Percentiles rank a stretch among this genome's conserved stretches.
phyloP scores from a whole-genome alignment of 2,329 filamentous ascomycete genomes.

The Zasmidium citrigriseum region DNA sequence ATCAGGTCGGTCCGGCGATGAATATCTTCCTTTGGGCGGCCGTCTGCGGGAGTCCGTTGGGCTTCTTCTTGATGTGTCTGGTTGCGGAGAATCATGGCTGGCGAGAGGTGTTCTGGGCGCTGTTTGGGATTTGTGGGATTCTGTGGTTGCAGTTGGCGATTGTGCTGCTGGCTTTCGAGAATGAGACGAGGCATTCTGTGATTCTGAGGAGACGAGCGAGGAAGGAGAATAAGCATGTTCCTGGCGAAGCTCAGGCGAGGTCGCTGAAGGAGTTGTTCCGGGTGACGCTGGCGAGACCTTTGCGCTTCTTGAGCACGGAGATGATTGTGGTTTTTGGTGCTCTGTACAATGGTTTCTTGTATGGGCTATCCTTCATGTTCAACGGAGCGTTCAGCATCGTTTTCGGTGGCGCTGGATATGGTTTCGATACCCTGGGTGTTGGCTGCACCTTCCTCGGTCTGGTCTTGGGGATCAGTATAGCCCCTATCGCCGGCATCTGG shows the following conservation, averaged over 20 bases:
- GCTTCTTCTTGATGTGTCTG: slow-evolving; percentile 49
- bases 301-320: slow-evolving; percentile 49
- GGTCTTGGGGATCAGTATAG: slow-evolving; percentile 44
- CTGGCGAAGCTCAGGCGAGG: slow-evolving; percentile 42
- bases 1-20: slow-evolving; percentile 44
- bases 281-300: slow-evolving; percentile 48
- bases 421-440: slow-evolving; percentile 24
- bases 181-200: slow-evolving; percentile 49
- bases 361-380: slow-evolving; percentile 53
- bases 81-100: slow-evolving; percentile 47
- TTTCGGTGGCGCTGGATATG: slow-evolving; percentile 46
- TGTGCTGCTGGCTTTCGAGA: slow-evolving; percentile 38
- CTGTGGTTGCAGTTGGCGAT: slow-evolving; percentile 47
- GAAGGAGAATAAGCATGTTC: slow-evolving; percentile 34
- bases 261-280: slow-evolving; percentile 43
- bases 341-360: slow-evolving; percentile 52
- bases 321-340: slow-evolving; percentile 52
- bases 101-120: slow-evolving; percentile 48
- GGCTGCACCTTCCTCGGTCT: slow-evolving; percentile 36
- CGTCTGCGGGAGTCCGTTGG: slow-evolving; percentile 47
- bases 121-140: slow-evolving; percentile 47
- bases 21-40: slow-evolving; percentile 51
- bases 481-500: slow-evolving; percentile 47
- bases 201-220: slow-evolving; percentile 38
- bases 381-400: slow-evolving; percentile 53